These are phyloP conservation scores for Volvox reticuliferus DNA, from an alignment of 139 green algal genomes.

Conservation along the genomic window DNA sequence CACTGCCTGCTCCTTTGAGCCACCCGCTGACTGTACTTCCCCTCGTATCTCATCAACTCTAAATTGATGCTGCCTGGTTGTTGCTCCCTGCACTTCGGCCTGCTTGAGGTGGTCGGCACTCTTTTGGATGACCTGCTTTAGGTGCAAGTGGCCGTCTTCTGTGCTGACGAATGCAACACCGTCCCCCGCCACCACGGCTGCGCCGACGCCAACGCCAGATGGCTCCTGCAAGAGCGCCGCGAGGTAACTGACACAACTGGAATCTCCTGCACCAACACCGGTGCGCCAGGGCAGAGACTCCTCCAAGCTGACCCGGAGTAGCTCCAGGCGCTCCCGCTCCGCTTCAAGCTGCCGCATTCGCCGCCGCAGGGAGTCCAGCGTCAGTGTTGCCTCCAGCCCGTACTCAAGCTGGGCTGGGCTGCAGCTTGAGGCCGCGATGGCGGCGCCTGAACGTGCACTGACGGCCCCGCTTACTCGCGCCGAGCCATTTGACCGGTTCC, in stretches of 20 bases:
- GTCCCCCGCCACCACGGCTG: background rate
- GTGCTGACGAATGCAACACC: background rate
- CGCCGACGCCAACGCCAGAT: background rate
- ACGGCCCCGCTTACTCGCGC: too few relatives aligned
- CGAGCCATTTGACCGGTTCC: too few relatives aligned
- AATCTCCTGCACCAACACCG: background rate
- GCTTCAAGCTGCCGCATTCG: constrained; percentile 27
- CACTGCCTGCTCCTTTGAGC: too few relatives aligned
- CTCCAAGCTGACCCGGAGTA: background rate
- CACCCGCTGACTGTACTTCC: too few relatives aligned
- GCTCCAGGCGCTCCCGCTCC: background rate
- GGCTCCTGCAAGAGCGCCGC: background rate
- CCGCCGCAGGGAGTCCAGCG: constrained; percentile 13
- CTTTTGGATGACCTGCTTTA: background rate
- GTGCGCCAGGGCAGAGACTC: constrained; percentile 6
- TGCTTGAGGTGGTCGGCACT: background rate
- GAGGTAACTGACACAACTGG: background rate
- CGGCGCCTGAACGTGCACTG: background rate
- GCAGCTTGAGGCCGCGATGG: background rate
- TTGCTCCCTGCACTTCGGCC: background rate
- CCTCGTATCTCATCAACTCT: background rate
- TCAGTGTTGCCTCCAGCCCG: background rate
- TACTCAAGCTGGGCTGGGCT: background rate
- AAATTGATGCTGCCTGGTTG: background rate
- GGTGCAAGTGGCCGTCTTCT: background rate